These are phyloP conservation scores for Exutisphaerella laricina DNA, from an alignment of 2,329 filamentous ascomycete species.

Conservation along the genomic window DNA sequence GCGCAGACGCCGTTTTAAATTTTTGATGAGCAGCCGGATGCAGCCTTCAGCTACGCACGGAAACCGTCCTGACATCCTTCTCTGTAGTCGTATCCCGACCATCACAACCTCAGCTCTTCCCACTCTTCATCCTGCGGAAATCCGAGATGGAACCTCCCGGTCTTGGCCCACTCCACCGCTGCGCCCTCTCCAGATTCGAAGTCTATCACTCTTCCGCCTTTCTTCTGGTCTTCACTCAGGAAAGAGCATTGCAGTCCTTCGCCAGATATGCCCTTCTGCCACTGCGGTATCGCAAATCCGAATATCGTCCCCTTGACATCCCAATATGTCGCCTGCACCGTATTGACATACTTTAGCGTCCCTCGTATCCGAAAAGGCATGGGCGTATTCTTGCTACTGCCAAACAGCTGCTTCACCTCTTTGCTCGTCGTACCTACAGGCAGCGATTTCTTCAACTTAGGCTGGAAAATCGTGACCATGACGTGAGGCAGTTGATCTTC, in stretches of 20 bases:
- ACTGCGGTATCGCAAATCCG: conserved; percentile 37
- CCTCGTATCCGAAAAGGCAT: conserved; percentile 38
- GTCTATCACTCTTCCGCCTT: conserved; percentile 35
- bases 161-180: conserved; percentile 36
- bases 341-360: conserved; percentile 33
- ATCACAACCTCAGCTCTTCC: conserved; percentile 32
- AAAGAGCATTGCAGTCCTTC: conserved; percentile 37
- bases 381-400: conserved; percentile 35
- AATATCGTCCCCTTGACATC: conserved; percentile 38
- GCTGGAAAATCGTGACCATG: conserved; percentile 40
- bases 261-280: conserved; percentile 39
- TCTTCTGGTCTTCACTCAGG: conserved; percentile 29
- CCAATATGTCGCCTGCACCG: conserved; percentile 27
- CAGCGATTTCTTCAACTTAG: conserved; percentile 31
- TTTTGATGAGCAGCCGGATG: too few relatives aligned
- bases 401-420: conserved; percentile 26
- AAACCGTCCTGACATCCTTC: too few relatives aligned
- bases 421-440: conserved; percentile 22
- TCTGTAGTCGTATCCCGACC: too few relatives aligned
- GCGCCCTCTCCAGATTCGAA: conserved; percentile 35
- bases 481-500: conserved; percentile 36
- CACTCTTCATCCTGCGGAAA: conserved; percentile 40
- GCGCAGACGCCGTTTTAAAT: too few relatives aligned
- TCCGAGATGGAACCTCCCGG: conserved; percentile 40
- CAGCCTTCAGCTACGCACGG: too few relatives aligned